A percentile compares a stretch with the other conserved stretches of the same genome.
Conservation (phyloP, 2,329 filamentous ascomycete species). For the Fusarium sp. region DNA sequence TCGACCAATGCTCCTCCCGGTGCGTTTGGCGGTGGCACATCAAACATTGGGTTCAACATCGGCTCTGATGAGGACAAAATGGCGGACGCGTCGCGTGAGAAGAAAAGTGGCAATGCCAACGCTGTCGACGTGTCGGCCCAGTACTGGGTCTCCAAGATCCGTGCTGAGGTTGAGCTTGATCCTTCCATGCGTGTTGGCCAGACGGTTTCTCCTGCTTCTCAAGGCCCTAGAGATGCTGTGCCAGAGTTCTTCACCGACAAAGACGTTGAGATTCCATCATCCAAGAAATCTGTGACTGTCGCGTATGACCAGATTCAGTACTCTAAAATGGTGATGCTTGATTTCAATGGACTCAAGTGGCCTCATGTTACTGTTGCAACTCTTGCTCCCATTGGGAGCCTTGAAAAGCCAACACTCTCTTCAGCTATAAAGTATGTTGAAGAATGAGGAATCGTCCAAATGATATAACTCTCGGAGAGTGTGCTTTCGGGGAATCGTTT, state of each 20-base stretch:
- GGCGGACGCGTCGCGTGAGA: neutral
- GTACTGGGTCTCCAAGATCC: neutral
- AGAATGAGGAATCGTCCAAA: fast-evolving
- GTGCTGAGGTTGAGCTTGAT: neutral
- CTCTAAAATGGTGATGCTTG: neutral
- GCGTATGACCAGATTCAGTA: neutral
- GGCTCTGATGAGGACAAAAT: neutral
- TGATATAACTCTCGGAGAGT: fast-evolving
- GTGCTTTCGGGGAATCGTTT: neutral
- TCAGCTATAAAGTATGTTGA: neutral
- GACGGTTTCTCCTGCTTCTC: neutral
- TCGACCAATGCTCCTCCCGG: neutral
- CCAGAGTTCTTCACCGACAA: neutral
- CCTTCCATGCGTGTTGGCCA: neutral
- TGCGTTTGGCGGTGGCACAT: neutral
- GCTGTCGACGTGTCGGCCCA: neutral
- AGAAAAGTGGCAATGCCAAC: neutral
- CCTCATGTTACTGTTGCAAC: neutral
- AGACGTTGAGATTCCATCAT: neutral
- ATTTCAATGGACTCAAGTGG: neutral
- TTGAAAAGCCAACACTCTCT: neutral
- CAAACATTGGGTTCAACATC: neutral
- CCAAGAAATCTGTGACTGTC: neutral
- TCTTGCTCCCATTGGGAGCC: neutral
- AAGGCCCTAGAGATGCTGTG: neutral